Evolutionary conservation across 1,284 basidiomycete species (phyloP).

Genomic region (Moniliella sp.): DNA sequence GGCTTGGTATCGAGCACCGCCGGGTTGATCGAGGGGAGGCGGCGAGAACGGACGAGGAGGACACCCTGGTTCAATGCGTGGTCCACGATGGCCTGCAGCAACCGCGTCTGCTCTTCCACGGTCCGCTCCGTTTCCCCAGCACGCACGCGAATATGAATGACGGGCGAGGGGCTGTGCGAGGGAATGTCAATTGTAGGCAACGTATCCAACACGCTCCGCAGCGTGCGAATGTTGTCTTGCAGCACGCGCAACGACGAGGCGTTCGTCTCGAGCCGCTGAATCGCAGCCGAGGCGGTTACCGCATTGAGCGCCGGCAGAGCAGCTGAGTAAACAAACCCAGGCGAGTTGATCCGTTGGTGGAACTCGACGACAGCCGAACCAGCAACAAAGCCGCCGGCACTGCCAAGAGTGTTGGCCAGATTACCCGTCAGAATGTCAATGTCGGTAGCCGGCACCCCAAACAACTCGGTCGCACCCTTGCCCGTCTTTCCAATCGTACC

Average conservation of each 20-base stretch:
- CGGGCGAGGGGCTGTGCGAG: conserved; percentile 59
- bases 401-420: conserved; percentile 59
- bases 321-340: conserved; percentile 85
- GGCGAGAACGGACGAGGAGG: conserved; percentile 12
- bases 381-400: conserved; percentile 83
- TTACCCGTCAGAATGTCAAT: conserved; percentile 50
- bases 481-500: conserved; percentile 78
- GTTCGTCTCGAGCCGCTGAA: conserved; percentile 45
- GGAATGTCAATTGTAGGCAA: conserved; percentile 58
- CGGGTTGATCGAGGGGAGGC: conserved; percentile 17
- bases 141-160: conserved; percentile 62
- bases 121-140: conserved; percentile 11
- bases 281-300: conserved; percentile 62
- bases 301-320: conserved; percentile 73
- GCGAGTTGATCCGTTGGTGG: conserved; percentile 89
- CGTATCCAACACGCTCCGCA: conserved; percentile 54
- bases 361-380: conserved; percentile 61
- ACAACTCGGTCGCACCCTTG: conserved; percentile 77
- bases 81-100: conserved; percentile 21
- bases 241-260: conserved; percentile 55
- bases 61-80: conserved; percentile 23
- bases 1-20: conserved; percentile 13
- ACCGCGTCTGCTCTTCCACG: conserved; percentile 12
- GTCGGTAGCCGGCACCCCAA: conserved; percentile 50
- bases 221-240: conserved; percentile 55